Evolutionary conservation across 2,329 filamentous ascomycete genomes (phyloP).

Genomic region (Ascocoryne sarcoides): DNA sequence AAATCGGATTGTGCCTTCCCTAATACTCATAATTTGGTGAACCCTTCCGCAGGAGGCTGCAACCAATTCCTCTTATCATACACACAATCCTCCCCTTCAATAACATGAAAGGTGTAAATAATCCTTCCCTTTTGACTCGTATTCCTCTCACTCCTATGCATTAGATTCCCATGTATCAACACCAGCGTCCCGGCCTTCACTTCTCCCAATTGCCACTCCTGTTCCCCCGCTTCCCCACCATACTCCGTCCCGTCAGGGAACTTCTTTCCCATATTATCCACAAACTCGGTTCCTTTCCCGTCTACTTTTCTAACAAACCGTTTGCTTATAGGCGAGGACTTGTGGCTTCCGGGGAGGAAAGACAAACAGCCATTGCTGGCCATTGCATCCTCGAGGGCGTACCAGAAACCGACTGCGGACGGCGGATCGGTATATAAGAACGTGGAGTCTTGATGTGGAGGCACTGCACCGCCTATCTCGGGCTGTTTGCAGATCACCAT

Average conservation of each 20-base stretch:
- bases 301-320: constrained; percentile 62
- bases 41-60: constrained; percentile 72
- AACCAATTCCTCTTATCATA: constrained; percentile 93
- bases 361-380: constrained; percentile 79
- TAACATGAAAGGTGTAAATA: constrained; percentile 96
- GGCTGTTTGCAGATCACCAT: constrained; percentile 99
- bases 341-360: constrained; percentile 77
- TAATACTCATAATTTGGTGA: constrained; percentile 42
- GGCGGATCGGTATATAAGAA: constrained; percentile 89
- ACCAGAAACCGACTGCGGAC: constrained; percentile 92
- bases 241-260: constrained; percentile 51
- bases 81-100: constrained; percentile 63
- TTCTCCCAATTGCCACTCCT: constrained; percentile 69
- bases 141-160: constrained; percentile 96
- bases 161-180: constrained; percentile 86
- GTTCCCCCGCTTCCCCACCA: constrained; percentile 35
- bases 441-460: constrained; percentile 83
- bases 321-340: constrained; percentile 58
- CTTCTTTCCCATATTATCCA: constrained; percentile 54
- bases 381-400: constrained; percentile 88
- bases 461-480: constrained; percentile 86
- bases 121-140: constrained; percentile 76
- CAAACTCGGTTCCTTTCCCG: constrained; percentile 55
- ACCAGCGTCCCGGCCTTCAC: constrained; percentile 88
- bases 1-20: no score